phyloP scores from a whole-genome alignment of 345 rosid genomes.

The Erysimum cheiranthoides region DNA sequence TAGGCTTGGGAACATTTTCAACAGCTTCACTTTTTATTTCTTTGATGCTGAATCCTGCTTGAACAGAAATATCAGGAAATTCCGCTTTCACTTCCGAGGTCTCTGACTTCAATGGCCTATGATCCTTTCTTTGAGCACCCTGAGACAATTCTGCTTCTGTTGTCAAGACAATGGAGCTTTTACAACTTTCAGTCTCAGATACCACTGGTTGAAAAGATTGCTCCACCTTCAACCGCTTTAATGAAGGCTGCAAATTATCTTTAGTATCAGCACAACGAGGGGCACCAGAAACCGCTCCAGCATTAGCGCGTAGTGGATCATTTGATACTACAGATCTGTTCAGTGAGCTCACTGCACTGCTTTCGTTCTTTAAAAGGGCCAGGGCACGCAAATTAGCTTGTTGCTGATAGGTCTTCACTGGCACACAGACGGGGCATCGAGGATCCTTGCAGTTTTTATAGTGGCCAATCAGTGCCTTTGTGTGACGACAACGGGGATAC shows the following conservation, averaged over 20 bases:
- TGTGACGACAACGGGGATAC: conserved; percentile 78
- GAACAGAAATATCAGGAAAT: conserved; percentile 55
- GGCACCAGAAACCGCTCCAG: conserved; percentile 50
- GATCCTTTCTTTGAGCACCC: conserved; percentile 59
- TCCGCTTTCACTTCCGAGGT: conserved; percentile 65
- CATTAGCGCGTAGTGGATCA: conserved; percentile 54
- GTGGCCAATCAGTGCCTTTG: conserved; percentile 72
- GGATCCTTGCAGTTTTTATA: conserved; percentile 65
- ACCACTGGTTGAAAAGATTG: conserved; percentile 57
- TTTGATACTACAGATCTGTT: conserved; percentile 53
- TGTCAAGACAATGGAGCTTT: conserved; percentile 45
- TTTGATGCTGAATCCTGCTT: conserved; percentile 53
- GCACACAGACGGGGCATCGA: conserved; percentile 89
- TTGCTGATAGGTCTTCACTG: conserved; percentile 65
- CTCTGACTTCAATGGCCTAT: conserved; percentile 58
- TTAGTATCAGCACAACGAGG: conserved; percentile 53
- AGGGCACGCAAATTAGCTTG: conserved; percentile 57
- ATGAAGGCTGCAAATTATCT: conserved; percentile 69
- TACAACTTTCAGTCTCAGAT: conserved; percentile 55
- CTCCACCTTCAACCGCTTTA: conserved; percentile 86
- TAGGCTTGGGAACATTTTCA: conserved; percentile 57
- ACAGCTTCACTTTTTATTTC: conserved; percentile 57
- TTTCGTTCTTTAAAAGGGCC: conserved; percentile 50
- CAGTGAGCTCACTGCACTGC: conserved; percentile 48
- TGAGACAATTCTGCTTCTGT: conserved; percentile 52